Conservation (phyloP, 2,329 filamentous ascomycete species). For the Penicillium sclerotigenum region DNA sequence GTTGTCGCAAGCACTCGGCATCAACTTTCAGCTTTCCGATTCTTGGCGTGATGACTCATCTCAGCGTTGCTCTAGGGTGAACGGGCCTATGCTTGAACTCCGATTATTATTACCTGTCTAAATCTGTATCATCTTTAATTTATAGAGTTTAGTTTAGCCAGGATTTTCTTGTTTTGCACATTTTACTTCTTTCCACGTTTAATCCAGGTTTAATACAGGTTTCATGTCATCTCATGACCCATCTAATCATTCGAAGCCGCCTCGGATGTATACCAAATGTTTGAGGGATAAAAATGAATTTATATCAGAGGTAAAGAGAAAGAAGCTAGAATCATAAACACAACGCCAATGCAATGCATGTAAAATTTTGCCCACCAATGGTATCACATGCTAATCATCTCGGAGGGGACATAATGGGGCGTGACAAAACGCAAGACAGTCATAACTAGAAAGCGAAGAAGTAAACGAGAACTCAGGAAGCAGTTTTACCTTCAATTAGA, state of each 20-base stretch:
- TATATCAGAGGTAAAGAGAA: background rate
- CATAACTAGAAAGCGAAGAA: slow-evolving; percentile 7
- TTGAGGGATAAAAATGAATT: background rate
- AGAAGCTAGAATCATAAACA: slow-evolving; percentile 3
- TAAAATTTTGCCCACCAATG: slow-evolving; percentile 19
- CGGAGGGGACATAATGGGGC: slow-evolving; percentile 14
- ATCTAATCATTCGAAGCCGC: background rate
- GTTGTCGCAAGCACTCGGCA: slow-evolving; percentile 1
- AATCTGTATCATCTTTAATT: background rate
- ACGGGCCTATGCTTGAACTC: slow-evolving; percentile 7
- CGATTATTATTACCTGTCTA: slow-evolving; percentile 3
- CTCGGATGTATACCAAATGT: background rate
- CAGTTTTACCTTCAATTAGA: slow-evolving; percentile 16
- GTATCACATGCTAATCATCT: slow-evolving; percentile 32
- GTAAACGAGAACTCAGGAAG: slow-evolving; percentile 7
- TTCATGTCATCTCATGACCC: background rate
- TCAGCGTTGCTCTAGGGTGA: background rate
- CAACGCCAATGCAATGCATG: slow-evolving; percentile 27
- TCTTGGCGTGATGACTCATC: slow-evolving; percentile 29
- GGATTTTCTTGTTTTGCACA: background rate
- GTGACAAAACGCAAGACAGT: slow-evolving; percentile 8
- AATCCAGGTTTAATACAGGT: no score
- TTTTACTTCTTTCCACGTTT: background rate
- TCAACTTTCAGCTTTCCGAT: slow-evolving; percentile 15
- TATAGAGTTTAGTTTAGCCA: background rate